phyloP scores from a whole-genome alignment of 1,139 yeast species.

The Pichia sp. region DNA sequence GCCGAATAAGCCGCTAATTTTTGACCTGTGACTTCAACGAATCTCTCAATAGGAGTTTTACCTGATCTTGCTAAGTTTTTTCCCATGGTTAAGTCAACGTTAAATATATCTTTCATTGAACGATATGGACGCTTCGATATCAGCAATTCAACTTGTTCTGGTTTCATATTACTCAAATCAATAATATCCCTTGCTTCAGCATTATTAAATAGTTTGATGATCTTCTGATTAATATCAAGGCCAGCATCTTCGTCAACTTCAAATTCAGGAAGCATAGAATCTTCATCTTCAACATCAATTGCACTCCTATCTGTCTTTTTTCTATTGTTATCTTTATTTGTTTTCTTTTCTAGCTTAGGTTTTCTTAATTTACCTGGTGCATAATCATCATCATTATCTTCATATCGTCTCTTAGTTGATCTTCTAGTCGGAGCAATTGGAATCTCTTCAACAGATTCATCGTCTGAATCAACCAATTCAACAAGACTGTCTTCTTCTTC shows the following conservation, averaged over 20 bases:
- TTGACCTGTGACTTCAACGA: conserved; percentile 62
- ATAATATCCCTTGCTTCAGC: conserved; percentile 71
- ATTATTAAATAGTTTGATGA: conserved; percentile 70
- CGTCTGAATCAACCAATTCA: conserved; percentile 7
- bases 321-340: background rate
- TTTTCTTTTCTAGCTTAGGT: background rate
- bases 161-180: conserved; percentile 70
- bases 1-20: conserved; percentile 88
- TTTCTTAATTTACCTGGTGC: background rate
- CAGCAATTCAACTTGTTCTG: conserved; percentile 59
- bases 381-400: conserved; percentile 12
- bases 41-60: conserved; percentile 37
- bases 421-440: background rate
- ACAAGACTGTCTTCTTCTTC: conserved; percentile 1
- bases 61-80: conserved; percentile 16
- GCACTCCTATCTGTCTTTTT: conserved; percentile 16
- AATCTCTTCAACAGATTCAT: conserved; percentile 11
- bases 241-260: conserved; percentile 37
- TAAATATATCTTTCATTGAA: conserved; percentile 48
- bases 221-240: conserved; percentile 55
- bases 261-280: conserved; percentile 37
- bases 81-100: conserved; percentile 40
- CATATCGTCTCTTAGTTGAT: conserved; percentile 2
- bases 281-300: conserved; percentile 19
- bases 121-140: conserved; percentile 62